Evolutionary conservation across 192 early-diverging fungal genomes (phyloP).

Genomic region (Backusella mclennaniae): DNA sequence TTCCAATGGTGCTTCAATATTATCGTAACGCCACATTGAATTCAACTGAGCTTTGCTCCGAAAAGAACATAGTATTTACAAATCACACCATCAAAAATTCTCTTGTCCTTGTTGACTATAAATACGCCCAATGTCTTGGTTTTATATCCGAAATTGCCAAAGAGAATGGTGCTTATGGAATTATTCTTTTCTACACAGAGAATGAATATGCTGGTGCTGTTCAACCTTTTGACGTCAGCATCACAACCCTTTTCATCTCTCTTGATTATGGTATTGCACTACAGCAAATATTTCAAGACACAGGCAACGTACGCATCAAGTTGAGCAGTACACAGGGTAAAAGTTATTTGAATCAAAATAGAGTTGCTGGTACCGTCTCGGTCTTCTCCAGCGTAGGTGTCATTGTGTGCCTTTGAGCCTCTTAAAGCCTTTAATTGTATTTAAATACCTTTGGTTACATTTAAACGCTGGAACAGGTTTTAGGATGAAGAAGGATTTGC

Average conservation of each 20-base stretch:
- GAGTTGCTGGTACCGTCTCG: conserved; percentile 61
- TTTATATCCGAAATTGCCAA: not conserved
- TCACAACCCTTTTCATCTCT: conserved; percentile 19
- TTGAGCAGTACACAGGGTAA: conserved; percentile 48
- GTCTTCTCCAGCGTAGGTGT: conserved; percentile 58
- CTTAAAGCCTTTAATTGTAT: too few species aligned
- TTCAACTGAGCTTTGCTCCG: not conserved
- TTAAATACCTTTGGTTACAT: too few species aligned
- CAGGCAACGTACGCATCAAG: conserved; percentile 18
- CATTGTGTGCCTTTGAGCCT: too few species aligned
- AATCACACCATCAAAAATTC: not conserved
- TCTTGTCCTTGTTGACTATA: not conserved
- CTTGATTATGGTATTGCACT: conserved; percentile 35
- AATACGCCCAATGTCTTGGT: not conserved
- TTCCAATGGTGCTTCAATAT: not conserved
- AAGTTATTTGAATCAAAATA: conserved; percentile 39
- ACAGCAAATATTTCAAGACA: conserved; percentile 44
- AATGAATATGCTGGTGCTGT: conserved; percentile 5
- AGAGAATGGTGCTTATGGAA: not conserved
- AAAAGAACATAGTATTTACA: not conserved
- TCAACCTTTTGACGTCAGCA: not conserved
- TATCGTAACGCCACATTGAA: not conserved
- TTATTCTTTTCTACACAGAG: conserved; percentile 42
- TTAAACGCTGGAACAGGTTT: too few species aligned
- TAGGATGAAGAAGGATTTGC: too few species aligned